Conservation (phyloP, 2,329 filamentous ascomycete species). For the Alternaria postmessia region DNA sequence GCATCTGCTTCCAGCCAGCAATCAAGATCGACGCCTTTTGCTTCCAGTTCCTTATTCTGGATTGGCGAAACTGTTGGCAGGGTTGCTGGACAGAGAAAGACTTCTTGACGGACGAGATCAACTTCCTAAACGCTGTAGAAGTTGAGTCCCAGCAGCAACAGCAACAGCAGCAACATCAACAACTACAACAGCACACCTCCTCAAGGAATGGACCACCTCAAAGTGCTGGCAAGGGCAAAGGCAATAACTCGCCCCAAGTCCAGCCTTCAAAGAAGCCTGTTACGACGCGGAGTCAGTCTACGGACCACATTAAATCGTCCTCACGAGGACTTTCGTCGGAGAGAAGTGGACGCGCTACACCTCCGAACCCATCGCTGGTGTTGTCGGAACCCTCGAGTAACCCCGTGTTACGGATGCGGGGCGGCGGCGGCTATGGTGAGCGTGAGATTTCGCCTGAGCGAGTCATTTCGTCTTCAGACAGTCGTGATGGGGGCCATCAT, state of each 20-base stretch:
- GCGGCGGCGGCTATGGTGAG: conserved; percentile 26
- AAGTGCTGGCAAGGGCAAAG: conserved; percentile 34
- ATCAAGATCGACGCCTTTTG: conserved; percentile 96
- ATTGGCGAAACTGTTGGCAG: conserved; percentile 97
- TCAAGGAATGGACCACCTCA: conserved; percentile 39
- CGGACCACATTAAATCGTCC: conserved; percentile 39
- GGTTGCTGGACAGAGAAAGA: conserved; percentile 90
- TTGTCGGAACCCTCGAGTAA: conserved; percentile 36
- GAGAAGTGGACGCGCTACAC: conserved; percentile 44
- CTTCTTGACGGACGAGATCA: conserved; percentile 56
- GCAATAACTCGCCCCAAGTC: conserved; percentile 37
- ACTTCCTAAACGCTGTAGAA: conserved; percentile 36
- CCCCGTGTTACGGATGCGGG: conserved; percentile 27
- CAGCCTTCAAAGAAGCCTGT: conserved; percentile 37
- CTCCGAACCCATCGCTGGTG: conserved; percentile 35
- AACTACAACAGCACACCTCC: conserved; percentile 24
- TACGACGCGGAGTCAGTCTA: conserved; percentile 41
- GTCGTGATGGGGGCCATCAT: conserved; percentile 34
- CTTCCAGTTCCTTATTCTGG: conserved; percentile 92
- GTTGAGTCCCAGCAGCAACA: conserved; percentile 17
- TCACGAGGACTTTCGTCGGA: conserved; percentile 43
- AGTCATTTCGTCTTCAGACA: conserved; percentile 41
- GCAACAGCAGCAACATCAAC: conserved; percentile 10
- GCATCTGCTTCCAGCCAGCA: conserved; percentile 96
- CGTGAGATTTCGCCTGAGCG: conserved; percentile 42